Percentiles rank a stretch among this genome's conserved stretches.
Conservation (phyloP, 768 basidiomycete species). For the Ramaria rubella region DNA sequence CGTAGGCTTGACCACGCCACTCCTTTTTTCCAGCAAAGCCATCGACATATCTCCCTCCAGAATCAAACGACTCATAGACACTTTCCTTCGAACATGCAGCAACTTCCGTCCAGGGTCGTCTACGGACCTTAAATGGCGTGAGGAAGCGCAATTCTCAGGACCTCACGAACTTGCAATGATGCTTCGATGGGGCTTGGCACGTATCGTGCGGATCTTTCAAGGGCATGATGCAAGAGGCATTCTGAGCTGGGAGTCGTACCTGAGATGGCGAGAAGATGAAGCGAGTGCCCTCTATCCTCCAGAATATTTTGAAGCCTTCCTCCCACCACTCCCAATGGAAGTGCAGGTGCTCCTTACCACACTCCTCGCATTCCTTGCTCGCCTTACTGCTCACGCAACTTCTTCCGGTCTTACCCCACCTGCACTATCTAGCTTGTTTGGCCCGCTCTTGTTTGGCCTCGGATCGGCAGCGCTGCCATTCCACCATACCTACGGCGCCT, state of each 20-base stretch:
- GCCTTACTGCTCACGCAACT: conserved; percentile 77
- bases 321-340: conserved; percentile 45
- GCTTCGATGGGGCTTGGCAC: conserved; percentile 85
- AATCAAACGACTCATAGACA: conserved; percentile 69
- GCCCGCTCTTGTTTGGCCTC: conserved; percentile 84
- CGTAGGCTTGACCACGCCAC: conserved; percentile 68
- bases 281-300: conserved; percentile 70
- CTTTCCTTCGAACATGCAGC: conserved; percentile 50
- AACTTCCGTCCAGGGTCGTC: conserved; percentile 7
- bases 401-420: conserved; percentile 88
- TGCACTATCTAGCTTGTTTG: conserved; percentile 83
- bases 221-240: conserved; percentile 77
- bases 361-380: conserved; percentile 72
- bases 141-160: conserved; percentile 78
- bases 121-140: conserved; percentile 44
- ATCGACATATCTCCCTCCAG: conserved; percentile 75
- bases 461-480: conserved; percentile 44
- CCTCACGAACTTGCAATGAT: conserved; percentile 89
- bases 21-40: conserved; percentile 85
- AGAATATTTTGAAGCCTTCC: conserved; percentile 64
- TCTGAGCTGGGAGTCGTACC: conserved; percentile 78
- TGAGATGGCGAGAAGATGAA: conserved; percentile 77
- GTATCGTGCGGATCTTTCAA: conserved; percentile 64
- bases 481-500: conserved; percentile 55
- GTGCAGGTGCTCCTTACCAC: conserved; percentile 58